phyloP scores from a whole-genome alignment of 1,284 basidiomycete species.

The Phellinidium pouzarii region DNA sequence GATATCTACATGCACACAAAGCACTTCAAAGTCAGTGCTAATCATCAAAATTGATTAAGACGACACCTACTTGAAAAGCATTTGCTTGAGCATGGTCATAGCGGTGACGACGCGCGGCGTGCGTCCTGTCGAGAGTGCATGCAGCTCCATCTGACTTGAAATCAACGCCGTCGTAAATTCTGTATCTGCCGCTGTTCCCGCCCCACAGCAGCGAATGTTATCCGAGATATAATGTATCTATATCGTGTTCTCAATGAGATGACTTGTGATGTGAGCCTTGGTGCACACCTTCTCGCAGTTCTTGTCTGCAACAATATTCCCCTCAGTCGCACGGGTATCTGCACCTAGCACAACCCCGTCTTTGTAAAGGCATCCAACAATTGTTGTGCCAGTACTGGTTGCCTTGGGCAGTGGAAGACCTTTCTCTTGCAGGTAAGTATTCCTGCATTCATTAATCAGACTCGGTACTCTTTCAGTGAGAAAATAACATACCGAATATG shows the following conservation, averaged over 20 bases:
- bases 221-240: conserved; percentile 97
- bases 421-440: conserved; percentile 68
- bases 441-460: conserved; percentile 39
- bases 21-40: background rate
- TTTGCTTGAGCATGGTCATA: conserved; percentile 97
- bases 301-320: conserved; percentile 96
- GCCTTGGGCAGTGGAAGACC: conserved; percentile 73
- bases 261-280: background rate
- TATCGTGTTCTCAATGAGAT: background rate
- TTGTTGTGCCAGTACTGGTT: conserved; percentile 95
- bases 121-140: conserved; percentile 77
- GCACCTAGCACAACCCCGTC: conserved; percentile 95
- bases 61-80: conserved; percentile 60
- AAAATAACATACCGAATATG: conserved; percentile 13
- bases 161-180: conserved; percentile 94
- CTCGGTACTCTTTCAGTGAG: background rate
- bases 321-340: conserved; percentile 93
- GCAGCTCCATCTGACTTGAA: conserved; percentile 89
- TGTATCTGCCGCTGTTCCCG: conserved; percentile 96
- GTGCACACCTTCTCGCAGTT: conserved; percentile 92
- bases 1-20: conserved; percentile 53
- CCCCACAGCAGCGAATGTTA: conserved; percentile 95
- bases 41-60: background rate
- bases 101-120: conserved; percentile 91
- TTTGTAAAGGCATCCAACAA: conserved; percentile 92